These are phyloP conservation scores for Calonectria pseudoreteaudii DNA, from an alignment of 2,329 filamentous ascomycete species.

Conservation along the genomic window DNA sequence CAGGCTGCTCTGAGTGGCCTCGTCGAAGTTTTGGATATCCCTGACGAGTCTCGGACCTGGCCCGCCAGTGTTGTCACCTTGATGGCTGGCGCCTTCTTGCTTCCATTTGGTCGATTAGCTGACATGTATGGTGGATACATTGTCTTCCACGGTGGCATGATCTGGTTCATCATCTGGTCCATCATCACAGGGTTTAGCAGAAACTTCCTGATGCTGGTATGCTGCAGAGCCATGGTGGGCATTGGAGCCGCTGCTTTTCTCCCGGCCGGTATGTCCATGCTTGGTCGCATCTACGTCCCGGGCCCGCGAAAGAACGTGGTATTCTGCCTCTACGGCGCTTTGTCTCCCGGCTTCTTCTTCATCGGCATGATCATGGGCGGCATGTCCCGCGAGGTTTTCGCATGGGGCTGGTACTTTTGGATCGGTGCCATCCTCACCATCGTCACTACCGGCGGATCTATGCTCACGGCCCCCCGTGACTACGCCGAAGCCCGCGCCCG, in stretches of 20 bases:
- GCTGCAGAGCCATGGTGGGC: constrained; percentile 76
- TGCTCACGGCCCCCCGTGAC: constrained; percentile 52
- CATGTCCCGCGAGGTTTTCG: constrained; percentile 67
- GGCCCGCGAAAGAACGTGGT: constrained; percentile 77
- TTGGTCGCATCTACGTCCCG: constrained; percentile 74
- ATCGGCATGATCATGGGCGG: constrained; percentile 75
- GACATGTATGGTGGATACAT: constrained; percentile 71
- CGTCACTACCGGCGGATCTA: constrained; percentile 62
- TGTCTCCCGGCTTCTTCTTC: constrained; percentile 67
- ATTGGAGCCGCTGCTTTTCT: constrained; percentile 76
- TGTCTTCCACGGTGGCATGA: constrained; percentile 66
- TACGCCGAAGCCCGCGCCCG: constrained; percentile 45
- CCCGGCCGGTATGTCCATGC: constrained; percentile 74
- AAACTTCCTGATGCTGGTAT: constrained; percentile 73
- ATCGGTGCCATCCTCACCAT: constrained; percentile 62
- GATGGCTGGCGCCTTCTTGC: constrained; percentile 65
- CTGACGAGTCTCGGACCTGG: constrained; percentile 71
- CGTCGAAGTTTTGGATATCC: constrained; percentile 70
- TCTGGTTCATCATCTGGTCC: constrained; percentile 74
- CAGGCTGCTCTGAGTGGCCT: constrained; percentile 76
- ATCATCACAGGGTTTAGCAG: constrained; percentile 74
- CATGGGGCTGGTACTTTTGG: constrained; percentile 78
- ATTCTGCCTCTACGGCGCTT: constrained; percentile 67
- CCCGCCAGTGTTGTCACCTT: constrained; percentile 71
- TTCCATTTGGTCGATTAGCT: constrained; percentile 68